These are phyloP conservation scores for Pythium utonaiense DNA, from an alignment of 352 stramenopile genomes.

Conservation along the genomic window DNA sequence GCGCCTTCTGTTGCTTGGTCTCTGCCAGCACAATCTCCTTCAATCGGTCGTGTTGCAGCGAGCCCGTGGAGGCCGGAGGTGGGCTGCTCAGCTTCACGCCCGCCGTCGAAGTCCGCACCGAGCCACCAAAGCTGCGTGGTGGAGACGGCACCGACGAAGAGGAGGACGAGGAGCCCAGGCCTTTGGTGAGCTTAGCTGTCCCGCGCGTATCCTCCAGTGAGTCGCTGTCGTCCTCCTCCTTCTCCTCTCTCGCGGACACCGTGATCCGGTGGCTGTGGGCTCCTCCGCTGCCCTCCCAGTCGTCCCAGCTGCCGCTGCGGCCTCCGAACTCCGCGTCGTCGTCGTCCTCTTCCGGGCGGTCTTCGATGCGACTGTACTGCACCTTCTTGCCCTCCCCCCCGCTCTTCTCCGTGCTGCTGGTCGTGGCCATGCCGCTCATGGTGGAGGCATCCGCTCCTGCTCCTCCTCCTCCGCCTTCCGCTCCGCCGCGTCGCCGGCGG, in stretches of 20 bases:
- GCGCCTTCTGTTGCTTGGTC: conserved; percentile 11
- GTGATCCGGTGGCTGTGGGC: conserved; percentile 13
- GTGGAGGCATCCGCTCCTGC: not conserved
- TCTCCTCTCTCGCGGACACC: not conserved
- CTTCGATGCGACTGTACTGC: conserved; percentile 69
- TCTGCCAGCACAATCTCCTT: conserved; percentile 31
- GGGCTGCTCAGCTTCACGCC: conserved; percentile 29
- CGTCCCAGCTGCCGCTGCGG: conserved; percentile 59
- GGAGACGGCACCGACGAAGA: conserved; percentile 20
- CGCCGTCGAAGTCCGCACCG: conserved; percentile 6
- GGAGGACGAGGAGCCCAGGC: conserved; percentile 26
- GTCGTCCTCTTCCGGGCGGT: conserved; percentile 40
- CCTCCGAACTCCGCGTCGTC: conserved; percentile 44
- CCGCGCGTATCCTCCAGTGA: conserved; percentile 4
- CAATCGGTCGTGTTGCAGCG: conserved; percentile 11
- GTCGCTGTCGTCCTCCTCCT: conserved; percentile 10
- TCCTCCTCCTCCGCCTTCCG: not conserved
- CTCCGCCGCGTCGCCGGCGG: conserved; percentile 12
- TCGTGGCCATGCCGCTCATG: conserved; percentile 23
- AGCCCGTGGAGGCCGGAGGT: conserved; percentile 14
- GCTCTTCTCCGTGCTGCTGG: conserved; percentile 14
- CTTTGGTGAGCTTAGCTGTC: conserved; percentile 15
- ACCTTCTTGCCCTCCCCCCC: conserved; percentile 27
- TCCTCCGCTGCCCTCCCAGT: conserved; percentile 48
- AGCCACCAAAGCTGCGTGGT: not conserved